Evolutionary conservation across 1,284 basidiomycete species (phyloP).

Genomic region (Austroboletus novae-zelandiae): DNA sequence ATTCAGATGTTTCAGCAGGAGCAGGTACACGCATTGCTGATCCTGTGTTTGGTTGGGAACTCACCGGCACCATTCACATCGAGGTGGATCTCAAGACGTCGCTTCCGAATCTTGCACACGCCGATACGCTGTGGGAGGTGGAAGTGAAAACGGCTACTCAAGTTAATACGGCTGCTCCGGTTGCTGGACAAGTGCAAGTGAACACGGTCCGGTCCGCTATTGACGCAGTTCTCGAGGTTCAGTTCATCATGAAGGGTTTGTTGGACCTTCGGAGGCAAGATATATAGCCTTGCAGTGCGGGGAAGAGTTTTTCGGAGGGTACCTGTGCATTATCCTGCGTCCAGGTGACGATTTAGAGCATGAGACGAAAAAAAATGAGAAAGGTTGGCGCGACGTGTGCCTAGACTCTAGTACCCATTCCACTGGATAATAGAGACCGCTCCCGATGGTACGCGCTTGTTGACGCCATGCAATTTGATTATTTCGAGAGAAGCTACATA

Average conservation of each 20-base stretch:
- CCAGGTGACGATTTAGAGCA: no score
- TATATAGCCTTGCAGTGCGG: constrained; percentile 17
- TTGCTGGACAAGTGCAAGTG: constrained; percentile 45
- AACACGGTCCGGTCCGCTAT: constrained; percentile 44
- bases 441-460: no score
- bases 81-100: constrained; percentile 70
- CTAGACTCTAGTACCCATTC: no score
- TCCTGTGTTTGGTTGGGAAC: neutral
- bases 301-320: neutral
- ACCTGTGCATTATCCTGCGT: no score
- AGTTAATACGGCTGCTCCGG: constrained; percentile 69
- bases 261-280: constrained; percentile 62
- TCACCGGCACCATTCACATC: constrained; percentile 6
- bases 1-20: constrained; percentile 84
- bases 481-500: neutral
- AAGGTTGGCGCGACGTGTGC: no score
- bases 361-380: no score
- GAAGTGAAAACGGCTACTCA: constrained; percentile 79
- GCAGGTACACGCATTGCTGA: constrained; percentile 45
- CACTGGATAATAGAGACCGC: no score
- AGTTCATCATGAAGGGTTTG: constrained; percentile 75
- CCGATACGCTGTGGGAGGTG: constrained; percentile 78
- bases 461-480: no score
- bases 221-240: constrained; percentile 73
- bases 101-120: constrained; percentile 66